phyloP scores from a whole-genome alignment of 352 stramenopile genomes.

The Pythium aquatile region DNA sequence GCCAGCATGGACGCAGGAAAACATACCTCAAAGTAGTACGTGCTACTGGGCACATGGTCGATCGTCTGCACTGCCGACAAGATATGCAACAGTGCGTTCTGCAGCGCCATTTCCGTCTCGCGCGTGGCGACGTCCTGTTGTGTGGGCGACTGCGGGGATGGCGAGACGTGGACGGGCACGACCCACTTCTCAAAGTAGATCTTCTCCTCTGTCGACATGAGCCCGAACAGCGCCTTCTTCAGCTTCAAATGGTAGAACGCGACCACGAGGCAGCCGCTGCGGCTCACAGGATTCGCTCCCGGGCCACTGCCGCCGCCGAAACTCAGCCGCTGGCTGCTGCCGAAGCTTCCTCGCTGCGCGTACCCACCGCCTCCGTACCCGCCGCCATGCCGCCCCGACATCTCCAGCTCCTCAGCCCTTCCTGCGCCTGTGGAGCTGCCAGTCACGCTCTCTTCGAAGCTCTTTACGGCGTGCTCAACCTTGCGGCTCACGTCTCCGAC shows the following conservation, averaged over 20 bases:
- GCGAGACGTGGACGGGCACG: constrained; percentile 59
- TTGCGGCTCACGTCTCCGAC: constrained; percentile 79
- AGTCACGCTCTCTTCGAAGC: constrained; percentile 57
- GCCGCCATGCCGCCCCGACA: constrained; percentile 29
- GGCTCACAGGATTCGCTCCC: neutral
- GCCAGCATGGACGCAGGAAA: neutral
- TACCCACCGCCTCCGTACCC: constrained; percentile 11
- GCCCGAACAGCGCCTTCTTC: constrained; percentile 79
- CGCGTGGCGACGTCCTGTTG: constrained; percentile 50
- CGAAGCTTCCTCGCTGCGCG: constrained; percentile 24
- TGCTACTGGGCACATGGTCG: constrained; percentile 74
- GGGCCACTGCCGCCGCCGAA: neutral
- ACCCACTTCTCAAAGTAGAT: constrained; percentile 86
- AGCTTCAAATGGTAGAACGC: constrained; percentile 81
- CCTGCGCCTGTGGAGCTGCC: neutral
- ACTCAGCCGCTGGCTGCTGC: constrained; percentile 17
- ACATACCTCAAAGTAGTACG: constrained; percentile 82
- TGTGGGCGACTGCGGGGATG: constrained; percentile 38
- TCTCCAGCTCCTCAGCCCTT: constrained; percentile 11
- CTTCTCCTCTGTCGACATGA: constrained; percentile 87
- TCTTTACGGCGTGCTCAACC: constrained; percentile 64
- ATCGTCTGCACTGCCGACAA: constrained; percentile 72
- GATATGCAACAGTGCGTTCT: constrained; percentile 72
- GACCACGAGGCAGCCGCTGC: constrained; percentile 55
- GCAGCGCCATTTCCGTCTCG: constrained; percentile 64